Base-by-base conservation (phyloP, 306 rosid species). In the Pyrus betulifolia region DNA sequence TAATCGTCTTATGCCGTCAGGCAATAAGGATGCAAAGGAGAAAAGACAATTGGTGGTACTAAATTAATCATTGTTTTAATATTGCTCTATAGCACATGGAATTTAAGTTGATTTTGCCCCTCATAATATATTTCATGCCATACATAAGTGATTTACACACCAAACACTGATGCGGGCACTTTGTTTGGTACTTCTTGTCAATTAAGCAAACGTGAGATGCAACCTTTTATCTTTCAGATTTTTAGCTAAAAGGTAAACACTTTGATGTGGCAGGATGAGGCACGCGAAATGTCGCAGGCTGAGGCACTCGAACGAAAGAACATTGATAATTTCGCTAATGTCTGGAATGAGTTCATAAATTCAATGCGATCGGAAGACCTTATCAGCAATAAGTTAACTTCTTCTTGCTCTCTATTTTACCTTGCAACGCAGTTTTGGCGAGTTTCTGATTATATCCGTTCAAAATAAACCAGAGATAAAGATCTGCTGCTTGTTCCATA, bases 351-450 rank as follows among this genome's bases (percentile, higher is more conserved):
- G 72, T 87, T 96, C 82, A 92, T 96, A 85, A 44, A 67, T 67
- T 85, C 89, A 27, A 91, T 96, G 99, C 88, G 99, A 82, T 74
- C 25, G 65, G 99, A 96, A 81, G 99, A 96, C 90, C 92, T 92
- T 78, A 95, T 95, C 87, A 83, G 97, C 86, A 68, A 95, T 75
- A 88, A 90, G 98, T 95, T 61, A 77, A 11, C 74, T 21, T 2
- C 45, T 66, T 66, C 70, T 82, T 82, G 31, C 79, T 84, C 13
- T 64, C 31, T 55, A 46, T 57, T 49, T 60, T 54, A 8, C 71
- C 64, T 23, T 72, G 33, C 75, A 60, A 70, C 69, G 74, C 40
- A 60, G 58, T 51, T 49, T 68, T 62, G 75, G 65, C 65, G 58
- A 80, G 83, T 74, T 80, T 82, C 85, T 90, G 72, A 87, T 42